Evolutionary conservation across 2,329 filamentous ascomycete species (phyloP), one percentile per base, ranked within the genome.

Genomic region (Ophiostoma sp.): DNA sequence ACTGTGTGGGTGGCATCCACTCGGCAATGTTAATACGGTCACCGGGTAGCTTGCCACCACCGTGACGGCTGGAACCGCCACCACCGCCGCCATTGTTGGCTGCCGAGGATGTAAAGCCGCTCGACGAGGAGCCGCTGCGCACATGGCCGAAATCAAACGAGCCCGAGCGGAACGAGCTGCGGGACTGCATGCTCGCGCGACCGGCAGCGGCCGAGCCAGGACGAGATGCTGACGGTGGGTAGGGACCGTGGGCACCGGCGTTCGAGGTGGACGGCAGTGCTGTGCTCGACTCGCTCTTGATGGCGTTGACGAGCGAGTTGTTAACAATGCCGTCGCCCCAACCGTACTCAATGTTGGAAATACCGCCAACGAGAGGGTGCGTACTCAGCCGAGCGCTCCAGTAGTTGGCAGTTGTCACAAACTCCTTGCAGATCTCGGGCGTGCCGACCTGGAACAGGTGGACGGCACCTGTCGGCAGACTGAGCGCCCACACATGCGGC

Each of bases 371-470:
- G 42, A 99, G 85, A 2, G 96, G 96, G 80, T 98, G 94, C 75
- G 97, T 98, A 79, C 94, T 97, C 42, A 98, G 86, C 70, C 96
- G 89, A 2, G 96, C 95, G 79, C 94, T 96, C 96, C 96, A 99
- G 83, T 98, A 99, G 82, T 99, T 99, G 78, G 93, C 94, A 1
- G 95, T 97, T 22, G 90, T 91, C 70, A 98, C 95, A 78, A 98
- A 99, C 80, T 99, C 96, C 77, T 92, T 92, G 78, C 95, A 93
- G 78, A 98, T 97, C 78, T 99, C 96, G 0, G 93, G 90, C 0
- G 96, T 99, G 72, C 96, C 96, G 68, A 96, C 96, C 79, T 98
- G 95, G 87, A 99, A 99, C n/a, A 99, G 87, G 80, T 99, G 96
- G 0, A 99, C 95, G 0, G 95, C 95, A 15, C 96, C 96, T 1